A percentile compares a stretch with the other conserved stretches of the same genome.
phyloP scores from a whole-genome alignment of 805 yeast species.

The Debaryomyces castellii region DNA sequence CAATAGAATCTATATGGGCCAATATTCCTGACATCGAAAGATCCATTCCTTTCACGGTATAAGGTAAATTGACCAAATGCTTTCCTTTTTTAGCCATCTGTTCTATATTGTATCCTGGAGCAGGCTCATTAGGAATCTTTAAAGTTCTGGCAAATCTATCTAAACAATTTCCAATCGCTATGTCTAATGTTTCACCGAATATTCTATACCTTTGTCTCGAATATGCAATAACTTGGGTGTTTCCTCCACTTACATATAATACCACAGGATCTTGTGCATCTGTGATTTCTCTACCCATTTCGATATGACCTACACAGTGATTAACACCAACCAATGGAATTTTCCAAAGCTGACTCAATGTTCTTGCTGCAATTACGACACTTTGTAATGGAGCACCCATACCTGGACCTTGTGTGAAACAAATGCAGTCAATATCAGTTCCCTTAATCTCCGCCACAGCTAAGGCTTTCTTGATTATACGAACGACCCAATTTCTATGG shows the following conservation, averaged over 20 bases:
- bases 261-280: conserved; percentile 98
- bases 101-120: conserved; percentile 97
- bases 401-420: conserved; percentile 98
- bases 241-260: conserved; percentile 95
- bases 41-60: conserved; percentile 99
- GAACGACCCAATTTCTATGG: conserved; percentile 90
- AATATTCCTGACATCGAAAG: conserved; percentile 93
- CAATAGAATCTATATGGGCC: conserved; percentile 79
- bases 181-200: conserved; percentile 98
- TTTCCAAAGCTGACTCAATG: conserved; percentile 75
- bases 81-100: conserved; percentile 78
- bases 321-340: conserved; percentile 92
- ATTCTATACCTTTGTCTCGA: conserved; percentile 90
- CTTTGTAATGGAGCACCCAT: conserved; percentile 98
- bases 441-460: conserved; percentile 54
- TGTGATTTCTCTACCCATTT: conserved; percentile 98
- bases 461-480: conserved; percentile 68
- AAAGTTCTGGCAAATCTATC: conserved; percentile 94
- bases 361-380: conserved; percentile 89
- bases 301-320: conserved; percentile 97
- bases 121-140: conserved; percentile 86
- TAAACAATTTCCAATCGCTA: conserved; percentile 95
- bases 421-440: conserved; percentile 68
- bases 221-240: conserved; percentile 96
- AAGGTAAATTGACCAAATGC: conserved; percentile 75